Percentiles rank a stretch among this genome's conserved stretches.
Evolutionary conservation across 2,329 filamentous ascomycete species (phyloP).

Genomic region (Verticillium tricorpus): DNA sequence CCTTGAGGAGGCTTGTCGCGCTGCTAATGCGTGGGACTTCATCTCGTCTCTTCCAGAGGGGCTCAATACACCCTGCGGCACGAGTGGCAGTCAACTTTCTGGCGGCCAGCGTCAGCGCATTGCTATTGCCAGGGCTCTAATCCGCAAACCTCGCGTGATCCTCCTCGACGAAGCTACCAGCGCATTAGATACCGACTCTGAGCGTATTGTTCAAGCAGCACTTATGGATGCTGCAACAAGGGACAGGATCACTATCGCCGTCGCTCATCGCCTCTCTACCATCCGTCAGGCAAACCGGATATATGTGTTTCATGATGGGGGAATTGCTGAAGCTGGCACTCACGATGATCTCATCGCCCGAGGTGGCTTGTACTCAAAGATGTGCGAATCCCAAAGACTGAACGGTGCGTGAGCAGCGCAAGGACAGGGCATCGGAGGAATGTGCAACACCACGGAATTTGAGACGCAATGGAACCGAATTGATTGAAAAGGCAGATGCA

Average conservation of each 20-base stretch:
- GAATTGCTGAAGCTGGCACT: slow-evolving; percentile 5
- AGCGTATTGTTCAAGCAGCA: slow-evolving; percentile 59
- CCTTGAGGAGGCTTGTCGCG: slow-evolving; percentile 44
- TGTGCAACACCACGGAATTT: too few species aligned
- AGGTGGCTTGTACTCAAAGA: slow-evolving; percentile 9
- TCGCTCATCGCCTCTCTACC: slow-evolving; percentile 13
- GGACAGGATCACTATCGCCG: slow-evolving; percentile 10
- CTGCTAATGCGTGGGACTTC: slow-evolving; percentile 54
- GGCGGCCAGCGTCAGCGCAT: slow-evolving; percentile 70
- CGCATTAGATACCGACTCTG: slow-evolving; percentile 60
- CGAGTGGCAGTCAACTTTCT: slow-evolving; percentile 63
- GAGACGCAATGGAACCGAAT: too few species aligned
- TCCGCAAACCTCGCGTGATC: slow-evolving; percentile 60
- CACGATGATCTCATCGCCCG: slow-evolving; percentile 5
- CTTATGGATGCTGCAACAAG: slow-evolving; percentile 32
- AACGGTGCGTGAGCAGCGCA: not conserved
- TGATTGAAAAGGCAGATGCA: too few species aligned
- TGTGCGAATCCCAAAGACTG: slow-evolving; percentile 11
- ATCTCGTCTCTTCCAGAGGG: slow-evolving; percentile 48
- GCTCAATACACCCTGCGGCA: slow-evolving; percentile 59
- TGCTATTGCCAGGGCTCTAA: slow-evolving; percentile 66
- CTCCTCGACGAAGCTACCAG: slow-evolving; percentile 69
- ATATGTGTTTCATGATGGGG: slow-evolving; percentile 7
- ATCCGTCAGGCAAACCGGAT: slow-evolving; percentile 13
- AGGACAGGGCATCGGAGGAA: too few species aligned